A percentile compares a stretch with the other conserved stretches of the same genome.
These are phyloP conservation scores for Sanghuangporus weigelae DNA, from an alignment of 1,284 basidiomycete species.

Conservation along the genomic window DNA sequence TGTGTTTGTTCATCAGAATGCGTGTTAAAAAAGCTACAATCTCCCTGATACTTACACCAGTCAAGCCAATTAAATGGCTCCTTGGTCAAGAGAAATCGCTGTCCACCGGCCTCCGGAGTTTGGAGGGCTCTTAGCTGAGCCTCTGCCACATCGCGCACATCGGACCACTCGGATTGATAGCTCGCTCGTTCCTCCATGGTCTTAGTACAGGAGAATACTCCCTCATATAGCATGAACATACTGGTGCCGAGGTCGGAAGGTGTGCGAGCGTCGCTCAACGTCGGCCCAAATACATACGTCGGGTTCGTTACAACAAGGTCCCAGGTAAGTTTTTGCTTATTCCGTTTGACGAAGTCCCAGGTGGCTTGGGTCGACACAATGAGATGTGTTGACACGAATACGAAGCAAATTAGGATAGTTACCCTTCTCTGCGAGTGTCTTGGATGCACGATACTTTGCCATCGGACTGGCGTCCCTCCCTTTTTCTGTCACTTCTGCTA, in stretches of 20 bases:
- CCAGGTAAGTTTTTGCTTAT: slow-evolving; percentile 44
- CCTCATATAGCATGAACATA: not conserved
- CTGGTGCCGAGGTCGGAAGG: not conserved
- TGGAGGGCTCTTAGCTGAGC: slow-evolving; percentile 40
- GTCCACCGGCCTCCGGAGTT: slow-evolving; percentile 32
- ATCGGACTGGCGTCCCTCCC: not conserved
- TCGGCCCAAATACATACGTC: slow-evolving; percentile 40
- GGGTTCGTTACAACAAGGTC: slow-evolving; percentile 55
- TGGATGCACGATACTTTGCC: slow-evolving; percentile 5
- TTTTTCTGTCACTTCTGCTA: not conserved
- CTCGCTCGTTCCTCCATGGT: slow-evolving; percentile 17
- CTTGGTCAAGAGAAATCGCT: slow-evolving; percentile 39
- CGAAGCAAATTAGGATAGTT: not conserved
- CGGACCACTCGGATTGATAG: slow-evolving; percentile 31
- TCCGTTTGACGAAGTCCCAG: slow-evolving; percentile 53
- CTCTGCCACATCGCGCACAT: slow-evolving; percentile 42
- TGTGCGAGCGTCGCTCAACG: slow-evolving; percentile 25
- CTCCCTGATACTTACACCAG: slow-evolving; percentile 19
- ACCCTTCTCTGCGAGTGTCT: slow-evolving; percentile 6
- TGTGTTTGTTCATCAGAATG: too few species aligned
- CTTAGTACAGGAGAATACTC: not conserved
- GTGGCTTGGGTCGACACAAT: slow-evolving; percentile 27
- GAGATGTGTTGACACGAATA: slow-evolving; percentile 8
- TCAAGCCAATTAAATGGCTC: slow-evolving; percentile 16
- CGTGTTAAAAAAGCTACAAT: not conserved